Conservation (phyloP, 2,329 filamentous ascomycete genomes). For the Ophiostoma sp. region DNA sequence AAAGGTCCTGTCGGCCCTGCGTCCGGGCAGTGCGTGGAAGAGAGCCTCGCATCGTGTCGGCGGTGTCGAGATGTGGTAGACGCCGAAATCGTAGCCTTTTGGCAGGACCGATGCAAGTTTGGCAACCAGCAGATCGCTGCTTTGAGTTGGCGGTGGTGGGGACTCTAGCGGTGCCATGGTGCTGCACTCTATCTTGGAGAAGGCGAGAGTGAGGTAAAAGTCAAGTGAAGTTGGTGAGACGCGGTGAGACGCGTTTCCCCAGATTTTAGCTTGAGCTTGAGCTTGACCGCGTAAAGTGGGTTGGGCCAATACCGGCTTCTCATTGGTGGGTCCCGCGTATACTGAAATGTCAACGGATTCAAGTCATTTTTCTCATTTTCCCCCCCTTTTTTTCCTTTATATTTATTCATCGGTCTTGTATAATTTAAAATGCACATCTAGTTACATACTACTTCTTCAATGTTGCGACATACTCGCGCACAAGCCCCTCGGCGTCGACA, state of each 20-base stretch:
- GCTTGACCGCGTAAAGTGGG: constrained; percentile 10
- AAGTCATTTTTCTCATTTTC: background rate
- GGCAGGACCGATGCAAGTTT: constrained; percentile 50
- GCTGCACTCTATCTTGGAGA: background rate
- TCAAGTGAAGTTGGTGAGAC: constrained; percentile 1
- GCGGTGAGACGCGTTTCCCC: constrained; percentile 11
- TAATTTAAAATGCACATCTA: background rate
- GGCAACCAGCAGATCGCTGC: constrained; percentile 32
- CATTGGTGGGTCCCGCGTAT: background rate
- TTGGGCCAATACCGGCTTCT: background rate
- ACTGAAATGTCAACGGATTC: background rate
- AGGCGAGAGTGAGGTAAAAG: background rate
- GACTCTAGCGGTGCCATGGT: background rate
- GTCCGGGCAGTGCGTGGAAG: constrained; percentile 69
- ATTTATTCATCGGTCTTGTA: background rate
- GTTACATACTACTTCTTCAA: constrained; percentile 29
- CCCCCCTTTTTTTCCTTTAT: background rate
- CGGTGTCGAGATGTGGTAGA: constrained; percentile 84
- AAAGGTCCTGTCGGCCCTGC: constrained; percentile 69
- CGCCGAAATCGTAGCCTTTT: constrained; percentile 53
- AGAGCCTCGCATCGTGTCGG: constrained; percentile 69
- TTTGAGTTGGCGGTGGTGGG: background rate
- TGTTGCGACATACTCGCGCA: constrained; percentile 50
- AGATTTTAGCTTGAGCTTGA: background rate
- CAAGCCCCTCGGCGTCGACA: constrained; percentile 48